Evolutionary conservation across 306 rosid genomes (phyloP), one percentile per base, ranked within the genome.

Genomic region (Lathyrus tuberosus): DNA sequence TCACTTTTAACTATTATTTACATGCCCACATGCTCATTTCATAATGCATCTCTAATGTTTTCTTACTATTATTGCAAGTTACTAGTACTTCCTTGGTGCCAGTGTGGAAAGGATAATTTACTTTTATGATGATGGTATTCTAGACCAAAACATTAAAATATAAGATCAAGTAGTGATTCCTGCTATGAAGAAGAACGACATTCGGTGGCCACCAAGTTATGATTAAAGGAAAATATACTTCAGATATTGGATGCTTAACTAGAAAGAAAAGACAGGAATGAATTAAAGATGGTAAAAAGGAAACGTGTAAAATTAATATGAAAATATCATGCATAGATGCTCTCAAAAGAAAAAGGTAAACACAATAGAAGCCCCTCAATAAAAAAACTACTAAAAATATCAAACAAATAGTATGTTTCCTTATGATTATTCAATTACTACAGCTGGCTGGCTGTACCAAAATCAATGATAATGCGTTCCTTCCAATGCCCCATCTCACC

Each of bases 391-490:
- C 10, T 68, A 37, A 4, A 44, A 48, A 60, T 52, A 51, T 71
- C 67, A 68, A 72, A 65, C 71, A 47, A 75, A 44, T 62, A 26
- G 30, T 26, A 65, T 51, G 70, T 59, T 70, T 69, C 47, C 38
- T 17, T 41, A 15, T 49, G 20, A 58, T 65, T 71, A 20, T 60
- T 60, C 48, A 74, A 40, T 77, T 70, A 70, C 78, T 48, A 49
- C 57, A 74, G 63, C 74, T 76, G 63, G 81, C 82, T 69, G 62
- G 81, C 82, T 69, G 62, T 62, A n/a, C 65, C 62, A 69, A 71
- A 83, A 73, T 74, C 67, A 54, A 71, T n/a, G 67, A 35, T 8
- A 28, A 33, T 57, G 77, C 63, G 70, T 53, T 73, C 67, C 75
- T 47, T 73, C 64, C 78, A 8, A 70, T 74, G 70, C 57, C 62